Conservation (phyloP, 2,329 filamentous ascomycete genomes). For the Penicillium sp. region DNA sequence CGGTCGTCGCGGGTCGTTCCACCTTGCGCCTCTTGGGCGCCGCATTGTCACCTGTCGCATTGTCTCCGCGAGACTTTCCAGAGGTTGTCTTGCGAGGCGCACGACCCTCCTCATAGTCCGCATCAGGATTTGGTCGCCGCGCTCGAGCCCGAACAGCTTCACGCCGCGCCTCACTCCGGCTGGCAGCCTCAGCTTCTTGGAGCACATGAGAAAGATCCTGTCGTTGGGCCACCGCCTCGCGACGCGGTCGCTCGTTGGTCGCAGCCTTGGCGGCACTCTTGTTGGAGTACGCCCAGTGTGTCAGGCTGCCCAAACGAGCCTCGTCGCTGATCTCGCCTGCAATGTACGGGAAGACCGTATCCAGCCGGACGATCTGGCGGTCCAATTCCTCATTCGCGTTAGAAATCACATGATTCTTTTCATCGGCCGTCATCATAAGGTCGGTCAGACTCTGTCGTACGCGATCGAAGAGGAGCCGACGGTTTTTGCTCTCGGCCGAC, state of each 20-base stretch:
- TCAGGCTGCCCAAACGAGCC: constrained; percentile 85
- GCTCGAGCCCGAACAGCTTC: constrained; percentile 79
- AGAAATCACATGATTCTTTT: constrained; percentile 95
- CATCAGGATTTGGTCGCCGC: constrained; percentile 72
- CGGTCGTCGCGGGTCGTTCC: constrained; percentile 61
- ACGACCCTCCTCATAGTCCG: constrained; percentile 72
- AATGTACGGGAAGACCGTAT: constrained; percentile 83
- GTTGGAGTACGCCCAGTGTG: constrained; percentile 94
- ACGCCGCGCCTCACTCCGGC: constrained; percentile 80
- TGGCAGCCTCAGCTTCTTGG: constrained; percentile 79
- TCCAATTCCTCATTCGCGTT: constrained; percentile 88
- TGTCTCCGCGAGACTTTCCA: constrained; percentile 52
- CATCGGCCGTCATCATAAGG: constrained; percentile 87
- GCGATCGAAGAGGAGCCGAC: constrained; percentile 73
- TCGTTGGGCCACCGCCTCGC: constrained; percentile 76
- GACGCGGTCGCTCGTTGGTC: constrained; percentile 70
- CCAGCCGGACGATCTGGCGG: constrained; percentile 79
- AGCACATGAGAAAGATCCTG: constrained; percentile 65
- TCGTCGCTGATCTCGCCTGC: constrained; percentile 91
- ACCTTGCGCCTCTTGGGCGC: constrained; percentile 75
- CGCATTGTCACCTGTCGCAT: constrained; percentile 27
- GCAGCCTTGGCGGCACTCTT: constrained; percentile 62
- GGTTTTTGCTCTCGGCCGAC: constrained; percentile 40
- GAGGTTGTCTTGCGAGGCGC: constrained; percentile 57
- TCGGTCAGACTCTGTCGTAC: constrained; percentile 77